A percentile compares a stretch with the other conserved stretches of the same genome.
Evolutionary conservation across 805 yeast species (phyloP).

Genomic region (Kuraishia hungarica): DNA sequence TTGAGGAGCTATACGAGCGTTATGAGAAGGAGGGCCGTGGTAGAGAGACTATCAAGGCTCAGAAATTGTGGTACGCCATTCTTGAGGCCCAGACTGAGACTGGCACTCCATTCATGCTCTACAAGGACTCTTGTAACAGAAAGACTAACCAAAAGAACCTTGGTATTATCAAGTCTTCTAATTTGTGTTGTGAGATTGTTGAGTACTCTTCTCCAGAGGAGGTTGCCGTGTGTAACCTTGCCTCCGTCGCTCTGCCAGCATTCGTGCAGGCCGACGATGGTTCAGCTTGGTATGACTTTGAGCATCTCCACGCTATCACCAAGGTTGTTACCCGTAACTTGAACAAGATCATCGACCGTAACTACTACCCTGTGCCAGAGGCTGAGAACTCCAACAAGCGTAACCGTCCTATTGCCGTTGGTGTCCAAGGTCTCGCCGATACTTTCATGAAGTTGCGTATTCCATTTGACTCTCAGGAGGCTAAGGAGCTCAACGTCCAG

Average conservation of each 20-base stretch:
- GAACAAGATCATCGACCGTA: slow-evolving; percentile 77
- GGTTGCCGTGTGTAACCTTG: slow-evolving; percentile 93
- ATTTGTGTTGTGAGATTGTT: slow-evolving; percentile 89
- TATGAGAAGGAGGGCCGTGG: slow-evolving; percentile 70
- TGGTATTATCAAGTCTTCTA: slow-evolving; percentile 89
- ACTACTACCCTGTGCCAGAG: slow-evolving; percentile 73
- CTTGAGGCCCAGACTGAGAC: slow-evolving; percentile 92
- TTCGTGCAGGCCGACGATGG: slow-evolving; percentile 44
- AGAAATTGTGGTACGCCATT: slow-evolving; percentile 84
- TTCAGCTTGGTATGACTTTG: slow-evolving; percentile 53
- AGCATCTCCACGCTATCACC: slow-evolving; percentile 63
- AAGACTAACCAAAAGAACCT: slow-evolving; percentile 88
- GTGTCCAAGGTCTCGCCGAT: slow-evolving; percentile 97
- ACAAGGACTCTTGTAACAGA: slow-evolving; percentile 83
- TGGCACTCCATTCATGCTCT: slow-evolving; percentile 91
- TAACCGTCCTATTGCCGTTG: slow-evolving; percentile 92
- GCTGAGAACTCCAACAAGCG: slow-evolving; percentile 70
- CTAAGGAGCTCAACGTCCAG: slow-evolving; percentile 67
- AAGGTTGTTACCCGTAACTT: slow-evolving; percentile 75
- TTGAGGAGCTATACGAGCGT: slow-evolving; percentile 56
- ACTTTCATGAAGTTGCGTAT: slow-evolving; percentile 69
- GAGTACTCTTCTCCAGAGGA: slow-evolving; percentile 90
- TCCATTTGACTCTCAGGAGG: slow-evolving; percentile 81
- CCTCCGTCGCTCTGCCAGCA: slow-evolving; percentile 82
- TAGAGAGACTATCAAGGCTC: slow-evolving; percentile 65